Percentiles rank a stretch among this genome's conserved stretches.
Conservation (phyloP, 495 filamentous ascomycete genomes). For the Neurospora sp. region DNA sequence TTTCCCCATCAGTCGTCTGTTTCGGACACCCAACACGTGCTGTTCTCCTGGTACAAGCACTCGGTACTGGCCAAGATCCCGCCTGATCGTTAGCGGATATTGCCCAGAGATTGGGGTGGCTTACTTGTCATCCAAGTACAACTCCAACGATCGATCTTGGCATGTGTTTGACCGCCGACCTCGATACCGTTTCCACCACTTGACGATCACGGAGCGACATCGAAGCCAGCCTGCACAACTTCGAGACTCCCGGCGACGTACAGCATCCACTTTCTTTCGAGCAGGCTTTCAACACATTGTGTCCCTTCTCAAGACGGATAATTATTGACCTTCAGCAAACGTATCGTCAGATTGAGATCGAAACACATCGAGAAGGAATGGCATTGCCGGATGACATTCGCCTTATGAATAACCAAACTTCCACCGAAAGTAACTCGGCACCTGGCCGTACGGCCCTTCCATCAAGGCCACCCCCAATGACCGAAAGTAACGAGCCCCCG, state of each 20-base stretch:
- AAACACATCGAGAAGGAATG: constrained; percentile 3
- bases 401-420: constrained; percentile 2
- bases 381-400: constrained; percentile 11
- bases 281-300: not conserved
- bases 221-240: not conserved
- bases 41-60: not conserved
- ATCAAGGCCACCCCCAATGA: constrained; percentile 12
- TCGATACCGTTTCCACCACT: constrained; percentile 2
- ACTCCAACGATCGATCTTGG: constrained; percentile 1
- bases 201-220: constrained; percentile 1
- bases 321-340: not conserved
- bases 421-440: constrained; percentile 4
- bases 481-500: not conserved
- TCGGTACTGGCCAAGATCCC: not conserved
- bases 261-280: not conserved
- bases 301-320: not conserved
- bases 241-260: not conserved
- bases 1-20: not conserved
- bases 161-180: constrained; percentile 1
- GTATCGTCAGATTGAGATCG: not conserved
- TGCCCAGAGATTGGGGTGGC: not conserved
- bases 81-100: not conserved
- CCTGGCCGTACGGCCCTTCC: constrained; percentile 22
- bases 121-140: not conserved
- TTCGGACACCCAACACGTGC: not conserved